A percentile compares a stretch with the other conserved stretches of the same genome.
Evolutionary conservation across 805 yeast genomes (phyloP).

Genomic region (Yarrowia sp.): DNA sequence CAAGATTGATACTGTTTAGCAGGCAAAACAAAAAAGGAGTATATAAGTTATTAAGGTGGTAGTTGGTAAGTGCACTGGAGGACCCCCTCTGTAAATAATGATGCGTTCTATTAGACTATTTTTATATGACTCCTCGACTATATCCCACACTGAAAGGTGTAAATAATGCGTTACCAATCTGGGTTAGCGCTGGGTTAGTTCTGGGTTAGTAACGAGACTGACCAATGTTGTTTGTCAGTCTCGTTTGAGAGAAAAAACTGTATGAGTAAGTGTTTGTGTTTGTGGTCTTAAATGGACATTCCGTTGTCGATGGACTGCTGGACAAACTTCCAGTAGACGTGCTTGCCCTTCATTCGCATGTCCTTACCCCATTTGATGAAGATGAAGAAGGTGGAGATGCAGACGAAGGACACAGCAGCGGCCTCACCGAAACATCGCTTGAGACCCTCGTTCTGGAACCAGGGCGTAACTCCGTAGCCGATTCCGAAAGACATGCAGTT

Average conservation of each 20-base stretch:
- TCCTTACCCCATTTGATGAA: conserved; percentile 52
- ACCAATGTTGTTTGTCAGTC: neutral
- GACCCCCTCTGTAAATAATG: neutral
- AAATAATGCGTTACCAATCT: conserved; percentile 14
- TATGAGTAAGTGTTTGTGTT: neutral
- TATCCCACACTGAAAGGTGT: conserved; percentile 20
- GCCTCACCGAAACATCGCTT: conserved; percentile 53
- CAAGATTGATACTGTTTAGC: conserved; percentile 19
- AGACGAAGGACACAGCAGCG: conserved; percentile 20
- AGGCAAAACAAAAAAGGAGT: neutral
- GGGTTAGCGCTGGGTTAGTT: conserved; percentile 31
- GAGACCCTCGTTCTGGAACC: conserved; percentile 56
- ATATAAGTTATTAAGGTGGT: neutral
- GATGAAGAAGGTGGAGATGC: conserved; percentile 29
- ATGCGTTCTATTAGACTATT: conserved; percentile 26
- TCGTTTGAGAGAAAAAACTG: conserved; percentile 2
- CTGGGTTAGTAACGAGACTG: conserved; percentile 8
- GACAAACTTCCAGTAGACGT: conserved; percentile 32
- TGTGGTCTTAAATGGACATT: conserved; percentile 10
- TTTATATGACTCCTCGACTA: conserved; percentile 24
- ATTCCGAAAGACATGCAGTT: conserved; percentile 59
- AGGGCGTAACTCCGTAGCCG: conserved; percentile 60
- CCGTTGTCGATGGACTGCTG: conserved; percentile 34
- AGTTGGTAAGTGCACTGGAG: no score
- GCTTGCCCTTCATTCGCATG: conserved; percentile 43